phyloP scores from a whole-genome alignment of 2,329 filamentous ascomycete genomes.

The Fusarium sp. region DNA sequence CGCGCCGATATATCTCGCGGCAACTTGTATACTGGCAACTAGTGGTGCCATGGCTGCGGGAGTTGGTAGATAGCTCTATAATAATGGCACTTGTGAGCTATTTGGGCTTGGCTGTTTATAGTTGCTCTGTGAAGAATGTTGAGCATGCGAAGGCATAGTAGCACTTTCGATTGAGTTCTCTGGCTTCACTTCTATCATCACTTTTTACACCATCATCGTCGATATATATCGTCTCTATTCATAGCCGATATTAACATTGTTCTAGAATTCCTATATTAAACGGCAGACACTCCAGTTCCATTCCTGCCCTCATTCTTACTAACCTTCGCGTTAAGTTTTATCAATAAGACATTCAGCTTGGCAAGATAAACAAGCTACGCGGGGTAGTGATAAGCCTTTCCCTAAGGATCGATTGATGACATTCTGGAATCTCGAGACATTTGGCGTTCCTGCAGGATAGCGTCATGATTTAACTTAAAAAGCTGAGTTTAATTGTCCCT shows the following conservation, averaged over 20 bases:
- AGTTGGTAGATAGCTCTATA: not conserved
- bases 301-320: not conserved
- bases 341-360: not conserved
- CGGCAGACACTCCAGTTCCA: not conserved
- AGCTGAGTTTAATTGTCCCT: slow-evolving; percentile 24
- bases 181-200: not conserved
- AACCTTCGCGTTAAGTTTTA: not conserved
- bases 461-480: slow-evolving; percentile 35
- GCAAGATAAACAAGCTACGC: not conserved
- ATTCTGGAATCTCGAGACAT: not conserved
- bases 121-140: not conserved
- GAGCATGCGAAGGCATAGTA: not conserved
- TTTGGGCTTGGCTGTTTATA: not conserved
- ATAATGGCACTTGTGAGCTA: not conserved
- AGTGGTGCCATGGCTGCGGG: not conserved
- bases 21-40: not conserved
- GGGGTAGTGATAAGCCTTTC: slow-evolving; percentile 16
- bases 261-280: not conserved
- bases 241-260: not conserved
- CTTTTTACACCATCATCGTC: not conserved
- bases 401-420: not conserved
- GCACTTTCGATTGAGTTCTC: slow-evolving; percentile 5
- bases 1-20: not conserved
- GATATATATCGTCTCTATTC: not conserved
- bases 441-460: slow-evolving; percentile 27